Evolutionary conservation across 805 yeast genomes (phyloP).

Genomic region (Hanseniaspora valbyensis): DNA sequence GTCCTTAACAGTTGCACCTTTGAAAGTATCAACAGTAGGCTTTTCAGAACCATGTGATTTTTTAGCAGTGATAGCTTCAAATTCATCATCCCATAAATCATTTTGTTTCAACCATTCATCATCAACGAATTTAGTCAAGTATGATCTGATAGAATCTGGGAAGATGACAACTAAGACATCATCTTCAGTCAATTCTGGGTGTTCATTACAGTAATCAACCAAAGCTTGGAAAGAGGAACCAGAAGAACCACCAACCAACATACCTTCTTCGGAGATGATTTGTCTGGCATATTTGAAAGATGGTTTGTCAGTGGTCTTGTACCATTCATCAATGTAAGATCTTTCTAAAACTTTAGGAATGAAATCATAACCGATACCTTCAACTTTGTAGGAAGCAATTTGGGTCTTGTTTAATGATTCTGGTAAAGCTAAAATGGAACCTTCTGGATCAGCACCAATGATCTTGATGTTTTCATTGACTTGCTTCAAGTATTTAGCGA

Average conservation of each 20-base stretch:
- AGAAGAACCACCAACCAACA: constrained; percentile 80
- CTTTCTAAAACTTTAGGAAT: constrained; percentile 71
- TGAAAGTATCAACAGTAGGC: constrained; percentile 35
- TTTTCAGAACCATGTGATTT: constrained; percentile 21
- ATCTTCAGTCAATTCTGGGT: constrained; percentile 51
- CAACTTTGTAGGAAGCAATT: constrained; percentile 57
- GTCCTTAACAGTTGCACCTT: constrained; percentile 52
- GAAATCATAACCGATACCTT: constrained; percentile 86
- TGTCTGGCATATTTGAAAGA: constrained; percentile 73
- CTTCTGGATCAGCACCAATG: constrained; percentile 77
- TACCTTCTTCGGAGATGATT: constrained; percentile 73
- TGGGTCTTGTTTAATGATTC: constrained; percentile 52
- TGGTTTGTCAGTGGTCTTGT: constrained; percentile 74
- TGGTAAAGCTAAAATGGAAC: constrained; percentile 75
- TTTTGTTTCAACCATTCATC: constrained; percentile 83
- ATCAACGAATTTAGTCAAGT: constrained; percentile 76
- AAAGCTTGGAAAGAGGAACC: constrained; percentile 79
- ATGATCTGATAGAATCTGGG: constrained; percentile 82
- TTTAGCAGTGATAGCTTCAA: constrained; percentile 29
- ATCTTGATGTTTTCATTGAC: constrained; percentile 45
- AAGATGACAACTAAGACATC: constrained; percentile 69
- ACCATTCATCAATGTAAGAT: constrained; percentile 59
- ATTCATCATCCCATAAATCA: constrained; percentile 52
- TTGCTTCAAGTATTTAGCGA: constrained; percentile 63
- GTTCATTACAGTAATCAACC: constrained; percentile 52